Evolutionary conservation across 352 stramenopile genomes (phyloP), one percentile per base, ranked within the genome.

Genomic region (Phytophthora cryptogea): DNA sequence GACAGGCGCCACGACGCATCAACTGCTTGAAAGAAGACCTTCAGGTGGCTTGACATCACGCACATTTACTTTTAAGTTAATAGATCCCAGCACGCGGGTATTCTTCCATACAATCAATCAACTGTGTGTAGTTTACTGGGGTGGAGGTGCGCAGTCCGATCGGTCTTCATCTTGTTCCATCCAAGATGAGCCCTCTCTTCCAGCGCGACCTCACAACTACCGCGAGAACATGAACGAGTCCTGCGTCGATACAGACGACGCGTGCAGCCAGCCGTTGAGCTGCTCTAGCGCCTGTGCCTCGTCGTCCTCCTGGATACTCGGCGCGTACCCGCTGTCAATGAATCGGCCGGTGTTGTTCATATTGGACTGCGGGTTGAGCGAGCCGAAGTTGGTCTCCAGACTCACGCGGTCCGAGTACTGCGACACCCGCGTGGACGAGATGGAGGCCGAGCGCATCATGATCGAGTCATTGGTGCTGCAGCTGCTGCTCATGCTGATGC

Each of bases 311-410:
- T 84, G 67, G 60, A 90, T 88, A 63, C 78, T 86, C 35, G 73
- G 69, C 13, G 78, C 63, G 66, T 78, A 83, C 32, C 68, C 68
- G 51, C 66, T 70, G 17, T 85, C 76, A 31, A 83, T 70, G 28
- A 80, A 66, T 35, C 71, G 57, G n/a, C 60, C 58, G 2, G 46
- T 58, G 26, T 59, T 70, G n/a, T 17, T 49, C 23, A 71, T n/a
- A 10, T 45, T 57, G 28, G 57, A 59, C 46, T 72, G 68, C 27
- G 73, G 77, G 66, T 91, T 89, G 54, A 81, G 68, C 52, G 79
- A 89, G 11, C 79, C 78, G 33, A 81, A 85, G 63, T 92, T 89
- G 45, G 81, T 86, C 60, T 92, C 82, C 28, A 92, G 63, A 51
- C 82, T 92, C 68, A 88, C 72, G 56, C 82, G 78, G 51, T 89